These are phyloP conservation scores for Ceratocystiopsis brevicomis DNA, from an alignment of 2,329 filamentous ascomycete species.

Conservation along the genomic window DNA sequence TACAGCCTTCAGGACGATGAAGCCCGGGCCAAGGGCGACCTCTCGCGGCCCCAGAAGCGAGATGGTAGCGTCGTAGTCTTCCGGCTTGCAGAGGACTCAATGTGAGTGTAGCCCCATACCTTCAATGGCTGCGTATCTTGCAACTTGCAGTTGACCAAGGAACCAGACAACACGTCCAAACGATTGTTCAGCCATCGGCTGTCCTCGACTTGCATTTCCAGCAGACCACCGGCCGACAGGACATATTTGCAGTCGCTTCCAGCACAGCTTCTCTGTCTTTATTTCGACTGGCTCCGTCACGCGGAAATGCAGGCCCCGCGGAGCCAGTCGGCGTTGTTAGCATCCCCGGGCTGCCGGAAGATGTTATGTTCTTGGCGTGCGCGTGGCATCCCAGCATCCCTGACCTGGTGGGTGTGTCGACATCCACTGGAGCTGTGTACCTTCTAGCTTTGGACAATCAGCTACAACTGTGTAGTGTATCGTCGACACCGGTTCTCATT, in stretches of 20 bases:
- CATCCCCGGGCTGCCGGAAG: constrained; percentile 31
- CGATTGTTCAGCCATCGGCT: constrained; percentile 45
- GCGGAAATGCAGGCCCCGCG: constrained; percentile 15
- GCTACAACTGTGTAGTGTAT: constrained; percentile 19
- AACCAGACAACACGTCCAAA: constrained; percentile 25
- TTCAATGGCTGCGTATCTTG: too few relatives aligned
- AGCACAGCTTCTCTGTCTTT: constrained; percentile 55
- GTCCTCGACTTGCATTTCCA: constrained; percentile 77
- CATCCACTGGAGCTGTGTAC: constrained; percentile 46
- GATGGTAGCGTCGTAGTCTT: constrained; percentile 59
- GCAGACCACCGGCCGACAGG: constrained; percentile 23
- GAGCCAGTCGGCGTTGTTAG: constrained; percentile 24
- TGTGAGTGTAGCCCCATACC: too few relatives aligned
- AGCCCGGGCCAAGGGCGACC: constrained; percentile 10
- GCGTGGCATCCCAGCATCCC: constrained; percentile 45
- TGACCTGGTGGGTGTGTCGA: constrained; percentile 46
- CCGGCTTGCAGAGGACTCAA: constrained; percentile 19
- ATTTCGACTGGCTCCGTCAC: constrained; percentile 32
- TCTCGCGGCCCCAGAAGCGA: constrained; percentile 36
- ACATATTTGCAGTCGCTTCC: constrained; percentile 53
- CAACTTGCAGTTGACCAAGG: too few relatives aligned
- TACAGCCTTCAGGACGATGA: constrained; percentile 48
- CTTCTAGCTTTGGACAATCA: constrained; percentile 28
- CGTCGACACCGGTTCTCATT: constrained; percentile 21
- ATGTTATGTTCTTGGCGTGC: constrained; percentile 51